Conservation (phyloP, 495 filamentous ascomycete genomes). For the Neurospora tetrasperma region DNA sequence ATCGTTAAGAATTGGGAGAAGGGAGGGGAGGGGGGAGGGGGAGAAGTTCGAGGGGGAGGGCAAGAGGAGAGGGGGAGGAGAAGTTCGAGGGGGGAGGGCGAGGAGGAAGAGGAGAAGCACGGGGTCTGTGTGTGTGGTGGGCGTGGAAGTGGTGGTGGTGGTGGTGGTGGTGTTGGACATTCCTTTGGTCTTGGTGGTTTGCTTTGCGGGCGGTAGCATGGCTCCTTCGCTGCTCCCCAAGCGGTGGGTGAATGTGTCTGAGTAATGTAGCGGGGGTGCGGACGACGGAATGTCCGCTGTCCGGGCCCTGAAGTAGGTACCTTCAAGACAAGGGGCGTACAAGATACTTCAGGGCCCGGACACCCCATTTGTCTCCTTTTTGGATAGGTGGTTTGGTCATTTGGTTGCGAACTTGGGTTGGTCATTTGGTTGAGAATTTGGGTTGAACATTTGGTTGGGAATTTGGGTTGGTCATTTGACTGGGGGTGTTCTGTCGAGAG, state of each 20-base stretch:
- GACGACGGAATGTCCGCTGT: neutral
- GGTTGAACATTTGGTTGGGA: neutral
- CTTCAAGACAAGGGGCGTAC: neutral
- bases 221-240: neutral
- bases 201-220: neutral
- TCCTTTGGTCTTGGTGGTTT: neutral
- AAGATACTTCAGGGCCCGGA: neutral
- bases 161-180: neutral
- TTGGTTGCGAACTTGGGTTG: neutral
- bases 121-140: neutral
- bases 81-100: neutral
- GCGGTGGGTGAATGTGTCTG: neutral
- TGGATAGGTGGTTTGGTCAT: neutral
- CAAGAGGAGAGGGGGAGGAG: neutral
- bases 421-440: neutral
- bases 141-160: neutral
- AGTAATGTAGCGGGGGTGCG: neutral
- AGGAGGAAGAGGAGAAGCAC: neutral
- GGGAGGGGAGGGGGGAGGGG: neutral
- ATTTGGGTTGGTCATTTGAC: neutral
- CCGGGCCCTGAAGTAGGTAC: neutral
- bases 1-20: neutral
- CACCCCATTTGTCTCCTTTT: neutral
- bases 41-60: neutral
- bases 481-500: neutral